Evolutionary conservation across 2,329 filamentous ascomycete genomes (phyloP), one percentile per base, ranked within the genome.

Genomic region (Aspergillus japonicus): DNA sequence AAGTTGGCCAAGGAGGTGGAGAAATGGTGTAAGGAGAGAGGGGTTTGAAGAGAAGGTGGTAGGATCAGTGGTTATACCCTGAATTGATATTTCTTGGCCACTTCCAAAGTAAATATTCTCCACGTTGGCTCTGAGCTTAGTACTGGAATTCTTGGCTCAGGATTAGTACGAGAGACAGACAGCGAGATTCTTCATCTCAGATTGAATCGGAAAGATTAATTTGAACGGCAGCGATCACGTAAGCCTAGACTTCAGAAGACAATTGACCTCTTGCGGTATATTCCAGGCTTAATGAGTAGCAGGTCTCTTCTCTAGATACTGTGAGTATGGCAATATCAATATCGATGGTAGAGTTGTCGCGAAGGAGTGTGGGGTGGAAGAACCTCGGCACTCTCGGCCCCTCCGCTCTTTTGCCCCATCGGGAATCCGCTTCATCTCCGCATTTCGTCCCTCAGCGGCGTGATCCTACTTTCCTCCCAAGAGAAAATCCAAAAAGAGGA

Each of bases 1-100:
- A 74, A 74, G 54, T 47, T 74, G 56, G 71, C 71, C 4, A 69
- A 63, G 57, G 79, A 81, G 66, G 79, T 81, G 33, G 73, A 76
- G 65, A 73, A 68, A 61, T 81, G 78, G 74, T 81, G 79, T 56
- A 69, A 77, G 62, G 79, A 81, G 63, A 71, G 79, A 29, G 77
- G 78, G 5, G 77, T 77, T 50, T 77, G 44, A 57, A 24, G 42
- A 3, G 39, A 47, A 23, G 23, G 19, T 23, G n/a, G 2, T 21
- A 21, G 50, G 21, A 44, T 33, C 29, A 8, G 39, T 16, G 6
- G 12, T 7, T 44, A 44, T 19, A 44, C 39, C 39, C 39, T 35
- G 33, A 11, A 16, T 35, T 2, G 11, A 35, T 16, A 16, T 35
- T 16, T 12, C 16, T 16, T 12, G 2, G 12, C 5, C 33, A 16